Evolutionary conservation across 2,329 filamentous ascomycete genomes (phyloP).

Genomic region (Aureobasidium sp.): DNA sequence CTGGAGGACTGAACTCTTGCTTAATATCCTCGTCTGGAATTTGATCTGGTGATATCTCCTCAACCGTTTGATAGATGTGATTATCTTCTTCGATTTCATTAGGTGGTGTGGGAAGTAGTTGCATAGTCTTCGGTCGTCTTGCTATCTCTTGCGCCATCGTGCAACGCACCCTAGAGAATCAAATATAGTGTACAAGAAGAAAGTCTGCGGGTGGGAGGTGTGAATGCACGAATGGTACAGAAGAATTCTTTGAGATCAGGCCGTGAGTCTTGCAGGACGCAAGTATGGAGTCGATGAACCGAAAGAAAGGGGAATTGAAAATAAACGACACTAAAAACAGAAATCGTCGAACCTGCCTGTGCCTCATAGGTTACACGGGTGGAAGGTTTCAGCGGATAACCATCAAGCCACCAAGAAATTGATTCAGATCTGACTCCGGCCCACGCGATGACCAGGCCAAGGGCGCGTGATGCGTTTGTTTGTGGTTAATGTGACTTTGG

Average conservation of each 20-base stretch:
- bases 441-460: neutral
- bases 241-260: neutral
- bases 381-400: neutral
- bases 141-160: neutral
- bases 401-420: neutral
- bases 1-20: neutral
- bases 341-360: neutral
- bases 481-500: neutral
- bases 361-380: constrained; percentile 11
- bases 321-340: constrained; percentile 6
- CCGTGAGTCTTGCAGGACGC: no score
- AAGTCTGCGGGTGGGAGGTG: neutral
- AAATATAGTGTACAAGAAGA: no score
- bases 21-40: neutral
- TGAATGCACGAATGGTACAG: neutral
- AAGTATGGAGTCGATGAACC: neutral
- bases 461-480: neutral
- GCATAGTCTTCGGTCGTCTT: neutral
- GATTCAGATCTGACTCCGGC: neutral
- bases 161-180: no score
- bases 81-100: neutral
- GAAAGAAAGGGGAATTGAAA: neutral
- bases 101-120: neutral
- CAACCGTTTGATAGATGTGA: neutral
- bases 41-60: neutral